Percentiles rank a stretch among this genome's conserved stretches.
These are phyloP conservation scores for Mucor indicus DNA, from an alignment of 371 early-diverging fungal genomes.

Conservation along the genomic window DNA sequence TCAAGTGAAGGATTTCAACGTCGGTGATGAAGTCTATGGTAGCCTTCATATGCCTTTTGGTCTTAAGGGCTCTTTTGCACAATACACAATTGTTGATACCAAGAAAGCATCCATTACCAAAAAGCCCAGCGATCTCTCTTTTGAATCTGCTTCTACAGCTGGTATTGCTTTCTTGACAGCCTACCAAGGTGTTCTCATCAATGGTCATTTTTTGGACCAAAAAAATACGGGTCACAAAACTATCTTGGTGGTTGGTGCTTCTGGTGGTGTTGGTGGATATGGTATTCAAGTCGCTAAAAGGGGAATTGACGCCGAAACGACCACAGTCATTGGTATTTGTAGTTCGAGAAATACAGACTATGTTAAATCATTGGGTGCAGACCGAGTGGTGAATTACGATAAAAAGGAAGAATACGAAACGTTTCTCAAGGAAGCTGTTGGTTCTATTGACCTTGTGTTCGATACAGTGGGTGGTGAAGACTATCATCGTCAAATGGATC, in stretches of 20 bases:
- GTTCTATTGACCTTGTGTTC: conserved; percentile 40
- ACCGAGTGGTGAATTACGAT: conserved; percentile 57
- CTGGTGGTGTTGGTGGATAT: conserved; percentile 60
- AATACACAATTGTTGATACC: conserved; percentile 30
- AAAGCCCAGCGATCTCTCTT: conserved; percentile 45
- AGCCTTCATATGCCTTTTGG: conserved; percentile 12
- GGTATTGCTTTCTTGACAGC: conserved; percentile 41
- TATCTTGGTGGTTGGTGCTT: conserved; percentile 53
- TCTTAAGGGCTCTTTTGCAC: conserved; percentile 44
- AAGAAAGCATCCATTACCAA: conserved; percentile 31
- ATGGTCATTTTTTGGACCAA: conserved; percentile 3
- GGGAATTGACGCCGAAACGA: conserved; percentile 28
- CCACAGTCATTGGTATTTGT: conserved; percentile 65
- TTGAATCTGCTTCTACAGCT: conserved; percentile 48
- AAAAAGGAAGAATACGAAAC: conserved; percentile 21
- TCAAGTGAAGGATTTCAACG: conserved; percentile 31
- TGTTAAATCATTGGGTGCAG: conserved; percentile 58
- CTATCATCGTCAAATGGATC: conserved; percentile 30
- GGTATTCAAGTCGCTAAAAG: conserved; percentile 67
- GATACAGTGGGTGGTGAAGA: conserved; percentile 57
- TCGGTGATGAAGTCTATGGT: conserved; percentile 58
- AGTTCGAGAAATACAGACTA: conserved; percentile 48
- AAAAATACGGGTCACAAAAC: not conserved
- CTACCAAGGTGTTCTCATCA: conserved; percentile 26
- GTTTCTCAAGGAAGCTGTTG: conserved; percentile 11